Evolutionary conservation across 208 protist genomes (phyloP).

Genomic region (Leishmania braziliensis): DNA sequence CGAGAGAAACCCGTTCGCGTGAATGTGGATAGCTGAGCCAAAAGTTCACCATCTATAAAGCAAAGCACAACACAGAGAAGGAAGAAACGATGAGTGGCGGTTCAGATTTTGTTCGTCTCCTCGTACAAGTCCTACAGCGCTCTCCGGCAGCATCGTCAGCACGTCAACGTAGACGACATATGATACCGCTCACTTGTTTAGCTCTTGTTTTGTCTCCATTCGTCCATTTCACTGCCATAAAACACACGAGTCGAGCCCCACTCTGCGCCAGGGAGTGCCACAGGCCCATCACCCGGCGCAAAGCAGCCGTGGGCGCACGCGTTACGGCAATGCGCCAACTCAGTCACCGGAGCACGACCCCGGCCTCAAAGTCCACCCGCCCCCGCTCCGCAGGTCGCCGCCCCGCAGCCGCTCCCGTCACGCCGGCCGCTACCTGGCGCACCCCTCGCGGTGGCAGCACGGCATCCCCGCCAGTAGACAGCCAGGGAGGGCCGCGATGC

Average conservation of each 20-base stretch:
- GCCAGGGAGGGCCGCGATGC: background rate
- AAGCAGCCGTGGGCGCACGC: background rate
- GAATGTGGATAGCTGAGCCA: background rate
- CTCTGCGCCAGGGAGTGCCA: background rate
- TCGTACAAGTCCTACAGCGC: no score
- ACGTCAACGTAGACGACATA: no score
- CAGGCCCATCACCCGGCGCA: background rate
- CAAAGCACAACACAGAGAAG: background rate
- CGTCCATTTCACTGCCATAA: background rate
- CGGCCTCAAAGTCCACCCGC: background rate
- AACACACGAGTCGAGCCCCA: background rate
- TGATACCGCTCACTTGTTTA: no score
- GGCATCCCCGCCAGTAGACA: background rate
- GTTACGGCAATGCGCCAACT: background rate
- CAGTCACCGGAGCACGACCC: background rate
- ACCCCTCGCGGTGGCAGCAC: background rate
- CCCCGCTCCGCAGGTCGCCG: background rate
- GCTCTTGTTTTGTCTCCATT: background rate
- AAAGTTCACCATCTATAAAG: background rate
- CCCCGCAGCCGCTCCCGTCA: background rate
- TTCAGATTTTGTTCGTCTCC: no score
- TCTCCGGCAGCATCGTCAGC: no score
- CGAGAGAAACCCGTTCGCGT: background rate
- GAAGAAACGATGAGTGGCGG: background rate
- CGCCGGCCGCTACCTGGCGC: background rate